A percentile compares a stretch with the other conserved stretches of the same genome.
These are phyloP conservation scores for Gossypium turneri DNA, from an alignment of 345 rosid genomes.

Conservation along the genomic window DNA sequence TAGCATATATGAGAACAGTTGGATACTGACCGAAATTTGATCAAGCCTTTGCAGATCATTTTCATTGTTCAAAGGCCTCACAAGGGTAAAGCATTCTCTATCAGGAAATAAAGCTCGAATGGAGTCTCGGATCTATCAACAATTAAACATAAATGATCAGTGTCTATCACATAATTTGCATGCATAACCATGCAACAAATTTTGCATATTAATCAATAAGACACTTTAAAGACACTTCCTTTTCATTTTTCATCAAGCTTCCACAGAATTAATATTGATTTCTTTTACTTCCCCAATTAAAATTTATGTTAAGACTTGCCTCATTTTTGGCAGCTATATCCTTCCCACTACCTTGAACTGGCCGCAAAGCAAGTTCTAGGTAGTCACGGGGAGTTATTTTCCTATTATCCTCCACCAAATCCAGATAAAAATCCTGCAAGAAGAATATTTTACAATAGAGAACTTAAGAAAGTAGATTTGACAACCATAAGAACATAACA, in stretches of 20 bases:
- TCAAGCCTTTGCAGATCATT: conserved; percentile 85
- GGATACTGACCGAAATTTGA: conserved; percentile 69
- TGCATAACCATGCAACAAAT: not conserved
- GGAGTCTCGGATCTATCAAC: conserved; percentile 74
- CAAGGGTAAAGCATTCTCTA: conserved; percentile 90
- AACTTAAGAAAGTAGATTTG: not conserved
- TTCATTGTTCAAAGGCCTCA: conserved; percentile 86
- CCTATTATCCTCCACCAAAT: conserved; percentile 72
- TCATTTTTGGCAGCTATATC: conserved; percentile 89
- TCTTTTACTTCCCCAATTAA: conserved; percentile 9
- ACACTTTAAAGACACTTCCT: not conserved
- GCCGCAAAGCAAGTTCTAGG: conserved; percentile 84
- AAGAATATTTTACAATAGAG: conserved; percentile 4
- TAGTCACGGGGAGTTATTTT: conserved; percentile 94
- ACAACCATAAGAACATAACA: not conserved
- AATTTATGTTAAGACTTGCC: conserved; percentile 39
- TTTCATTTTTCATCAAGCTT: not conserved
- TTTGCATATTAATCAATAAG: not conserved
- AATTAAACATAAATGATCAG: conserved; percentile 23
- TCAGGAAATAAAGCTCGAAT: conserved; percentile 90
- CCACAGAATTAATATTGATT: not conserved
- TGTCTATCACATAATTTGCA: not conserved
- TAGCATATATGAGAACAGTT: not conserved
- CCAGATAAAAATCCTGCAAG: conserved; percentile 87
- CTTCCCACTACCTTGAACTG: conserved; percentile 72